These are phyloP conservation scores for Plasmodium vinckei DNA, from an alignment of 169 alveolate genomes.

Conservation along the genomic window DNA sequence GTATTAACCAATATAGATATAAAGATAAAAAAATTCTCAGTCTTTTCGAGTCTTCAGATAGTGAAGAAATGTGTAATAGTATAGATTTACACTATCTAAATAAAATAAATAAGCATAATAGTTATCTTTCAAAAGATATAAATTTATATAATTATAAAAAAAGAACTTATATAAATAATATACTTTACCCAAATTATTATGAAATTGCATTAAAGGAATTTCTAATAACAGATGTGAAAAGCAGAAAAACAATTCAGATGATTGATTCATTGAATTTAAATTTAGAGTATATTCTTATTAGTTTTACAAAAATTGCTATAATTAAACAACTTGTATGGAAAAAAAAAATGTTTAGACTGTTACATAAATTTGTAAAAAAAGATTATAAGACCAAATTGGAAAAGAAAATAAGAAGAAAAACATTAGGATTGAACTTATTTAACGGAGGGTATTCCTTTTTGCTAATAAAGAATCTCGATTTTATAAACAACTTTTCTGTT, in stretches of 20 bases:
- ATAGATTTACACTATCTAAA: constrained; percentile 7
- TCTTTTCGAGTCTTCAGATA: not conserved
- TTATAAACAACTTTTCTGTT: constrained; percentile 13
- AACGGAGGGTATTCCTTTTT: constrained; percentile 57
- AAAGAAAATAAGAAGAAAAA: not conserved
- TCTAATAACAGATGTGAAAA: constrained; percentile 15
- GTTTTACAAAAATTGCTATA: constrained; percentile 37
- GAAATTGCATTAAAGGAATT: constrained; percentile 31
- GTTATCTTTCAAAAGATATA: not conserved
- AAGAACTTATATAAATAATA: constrained; percentile 23
- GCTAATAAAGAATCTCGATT: constrained; percentile 34
- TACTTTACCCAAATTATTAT: constrained; percentile 32
- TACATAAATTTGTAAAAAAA: not conserved
- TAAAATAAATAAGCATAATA: not conserved
- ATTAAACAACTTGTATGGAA: constrained; percentile 54
- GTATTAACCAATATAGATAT: too few relatives aligned
- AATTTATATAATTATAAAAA: constrained; percentile 1
- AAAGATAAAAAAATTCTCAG: too few relatives aligned
- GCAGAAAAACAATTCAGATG: constrained; percentile 1
- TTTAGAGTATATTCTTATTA: constrained; percentile 22
- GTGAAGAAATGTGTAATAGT: constrained; percentile 7
- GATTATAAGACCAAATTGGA: not conserved
- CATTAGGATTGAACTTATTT: constrained; percentile 32
- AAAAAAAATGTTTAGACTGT: constrained; percentile 4
- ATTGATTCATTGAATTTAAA: constrained; percentile 27